Conservation (phyloP, 805 yeast genomes). For the Ogataea ganodermae region DNA sequence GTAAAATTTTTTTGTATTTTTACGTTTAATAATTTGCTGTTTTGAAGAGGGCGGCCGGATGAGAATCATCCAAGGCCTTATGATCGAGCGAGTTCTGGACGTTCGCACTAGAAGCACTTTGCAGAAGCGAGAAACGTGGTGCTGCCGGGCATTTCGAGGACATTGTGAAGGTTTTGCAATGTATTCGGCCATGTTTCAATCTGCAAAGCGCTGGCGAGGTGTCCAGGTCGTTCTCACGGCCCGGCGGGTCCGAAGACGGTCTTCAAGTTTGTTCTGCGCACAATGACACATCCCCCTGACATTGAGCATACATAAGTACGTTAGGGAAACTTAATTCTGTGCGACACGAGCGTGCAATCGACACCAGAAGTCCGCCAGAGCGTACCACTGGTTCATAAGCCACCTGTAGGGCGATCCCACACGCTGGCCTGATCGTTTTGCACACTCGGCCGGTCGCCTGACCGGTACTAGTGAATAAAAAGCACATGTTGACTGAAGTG, state of each 20-base stretch:
- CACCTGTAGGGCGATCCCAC: no score
- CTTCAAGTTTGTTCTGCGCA: slow-evolving; percentile 27
- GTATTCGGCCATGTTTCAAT: not conserved
- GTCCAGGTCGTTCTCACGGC: not conserved
- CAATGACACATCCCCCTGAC: slow-evolving; percentile 34
- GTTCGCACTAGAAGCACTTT: not conserved
- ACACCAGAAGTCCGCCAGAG: no score
- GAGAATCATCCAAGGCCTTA: slow-evolving; percentile 13
- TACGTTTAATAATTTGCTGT: slow-evolving; percentile 1
- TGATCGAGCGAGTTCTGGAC: not conserved
- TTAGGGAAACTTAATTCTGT: slow-evolving; percentile 34
- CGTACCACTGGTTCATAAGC: no score
- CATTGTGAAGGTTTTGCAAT: not conserved
- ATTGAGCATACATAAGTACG: slow-evolving; percentile 10
- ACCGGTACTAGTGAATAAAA: no score
- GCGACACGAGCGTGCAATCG: slow-evolving; percentile 21
- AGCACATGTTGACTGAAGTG: no score
- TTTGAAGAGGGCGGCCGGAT: slow-evolving; percentile 11
- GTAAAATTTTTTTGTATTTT: not conserved
- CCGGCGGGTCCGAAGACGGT: not conserved
- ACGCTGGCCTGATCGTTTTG: no score
- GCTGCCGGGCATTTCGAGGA: not conserved
- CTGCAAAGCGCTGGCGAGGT: not conserved
- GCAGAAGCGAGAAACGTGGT: not conserved
- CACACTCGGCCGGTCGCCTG: no score